phyloP scores from a whole-genome alignment of 2,329 filamentous ascomycete species.

The Botrytis porri region DNA sequence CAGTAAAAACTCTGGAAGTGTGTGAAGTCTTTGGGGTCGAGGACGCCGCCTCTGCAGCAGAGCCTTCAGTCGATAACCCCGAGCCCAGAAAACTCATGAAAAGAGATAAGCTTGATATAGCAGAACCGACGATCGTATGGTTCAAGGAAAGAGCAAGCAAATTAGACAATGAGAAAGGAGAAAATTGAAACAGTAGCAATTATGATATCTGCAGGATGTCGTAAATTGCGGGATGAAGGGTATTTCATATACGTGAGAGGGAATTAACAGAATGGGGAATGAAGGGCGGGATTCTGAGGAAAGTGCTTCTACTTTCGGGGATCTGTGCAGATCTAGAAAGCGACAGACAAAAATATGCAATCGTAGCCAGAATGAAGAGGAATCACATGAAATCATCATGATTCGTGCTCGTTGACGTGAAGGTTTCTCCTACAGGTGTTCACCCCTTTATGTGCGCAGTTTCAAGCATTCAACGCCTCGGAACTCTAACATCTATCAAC shows the following conservation, averaged over 20 bases:
- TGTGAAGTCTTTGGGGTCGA: not conserved
- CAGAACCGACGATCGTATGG: not conserved
- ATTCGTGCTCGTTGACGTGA: not conserved
- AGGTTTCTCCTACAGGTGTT: not conserved
- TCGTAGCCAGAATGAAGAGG: not conserved
- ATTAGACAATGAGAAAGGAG: not conserved
- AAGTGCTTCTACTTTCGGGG: not conserved
- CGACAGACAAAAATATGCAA: not conserved
- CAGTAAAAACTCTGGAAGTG: not conserved
- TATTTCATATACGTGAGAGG: not conserved
- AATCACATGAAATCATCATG: not conserved
- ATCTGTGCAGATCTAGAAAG: not conserved
- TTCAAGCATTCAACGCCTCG: not conserved
- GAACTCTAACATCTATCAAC: not conserved
- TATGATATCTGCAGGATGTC: not conserved
- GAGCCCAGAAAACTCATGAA: not conserved
- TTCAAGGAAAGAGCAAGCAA: not conserved
- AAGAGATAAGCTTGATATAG: not conserved
- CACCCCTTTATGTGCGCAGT: not conserved
- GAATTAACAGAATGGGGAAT: too few species aligned
- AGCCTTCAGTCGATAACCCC: not conserved
- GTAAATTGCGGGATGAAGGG: not conserved
- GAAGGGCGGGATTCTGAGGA: fast-evolving
- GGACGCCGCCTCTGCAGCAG: not conserved
- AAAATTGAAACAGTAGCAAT: too few species aligned